Base-by-base conservation (phyloP, 352 stramenopile genomes). In the Aphanomyces invadans region DNA sequence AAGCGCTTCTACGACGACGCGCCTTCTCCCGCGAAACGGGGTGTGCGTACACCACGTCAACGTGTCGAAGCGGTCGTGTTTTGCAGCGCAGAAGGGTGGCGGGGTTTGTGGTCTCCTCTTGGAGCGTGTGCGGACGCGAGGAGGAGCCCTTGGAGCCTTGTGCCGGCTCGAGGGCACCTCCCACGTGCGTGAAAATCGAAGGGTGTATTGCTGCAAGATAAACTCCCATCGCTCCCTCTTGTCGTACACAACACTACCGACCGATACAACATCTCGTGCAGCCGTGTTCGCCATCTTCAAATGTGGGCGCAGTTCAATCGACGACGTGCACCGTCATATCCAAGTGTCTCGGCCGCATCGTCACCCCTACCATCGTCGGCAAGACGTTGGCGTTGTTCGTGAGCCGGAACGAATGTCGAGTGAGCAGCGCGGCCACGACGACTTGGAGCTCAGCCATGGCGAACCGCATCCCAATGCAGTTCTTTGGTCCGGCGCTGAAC, bases 391-490 rank as follows among this genome's bases (percentile, higher is more conserved):
- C 59, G 15, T 66, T 28, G 11, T 5, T 17, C 0, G 59, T 38
- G 12, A 66, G 25, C n/a, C 21, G 15, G 29, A 66, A 66, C 2
- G 59, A 66, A 57, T 42, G 51, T 21, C 51, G 42, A 11, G 25
- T 17, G 2, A 66, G 5, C 46, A 66, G 28, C 29, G n/a, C 10
- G 12, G 36, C 12, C 12, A 66, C 21, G 17, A 57, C 59, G 12
- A 38, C 29, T 25, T 66, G 59, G 11, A 66, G 45, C 28, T 66
- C 59, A 23, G 46, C 59, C 17, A 66, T 39, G 12, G 59, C 59
- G 38, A 66, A 66, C 15, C 59, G 59, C 39, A 39, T 57, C 7
- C 59, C 59, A 57, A 66, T 66, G 28, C 59, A 66, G 28, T 66
- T 66, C 46, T 66, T 66, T 23, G 42, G 19, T n/a, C 59, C 59